Base-by-base conservation (phyloP, 257 asterid species). In the Rehmannia glutinosa region DNA sequence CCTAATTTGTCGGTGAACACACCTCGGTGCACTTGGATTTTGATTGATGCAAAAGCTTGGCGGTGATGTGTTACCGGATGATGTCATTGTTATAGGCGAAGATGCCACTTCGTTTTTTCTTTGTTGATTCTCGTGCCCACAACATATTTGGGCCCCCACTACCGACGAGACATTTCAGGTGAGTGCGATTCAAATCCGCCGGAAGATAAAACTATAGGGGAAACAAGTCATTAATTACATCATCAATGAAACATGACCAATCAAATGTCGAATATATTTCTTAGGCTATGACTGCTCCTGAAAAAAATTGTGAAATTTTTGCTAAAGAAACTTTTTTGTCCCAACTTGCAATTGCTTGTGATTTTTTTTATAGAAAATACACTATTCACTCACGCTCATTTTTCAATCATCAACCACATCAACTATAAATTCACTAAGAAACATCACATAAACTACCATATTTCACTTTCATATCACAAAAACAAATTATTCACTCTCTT, bases 1-100 rank as follows among this genome's bases (percentile, higher is more conserved):
- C 97, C 96, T 2, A 91, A 81, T 80, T 86, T 88, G 72, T 85
- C 97, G 95, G 93, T 24, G 97, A 84, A 79, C 79, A 76, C n/a
- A 85, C 96, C 68, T 77, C 47, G 82, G 81, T n/a, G 87, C 71
- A 49, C 54, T 74, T 16, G 89, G 75, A 72, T 46, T 71, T 16
- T 1, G 83, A 69, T 53, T 56, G 79, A 38, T 62, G 74, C 64
- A 49, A 76, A 65, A 65, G 61, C 62, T 70, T 81, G 16, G 81
- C 47, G 89, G 74, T 7, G 80, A 69, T 3, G 80, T n/a, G 61
- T 54, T 70, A 36, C 54, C 77, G 11, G 83, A 69, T 10, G 85
- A 67, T 56, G 59, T 51, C 41, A 66, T 28, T 13, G 84, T 62
- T 64, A 49, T 55, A 35, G 84, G 62, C 59, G 87, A 86, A 69